phyloP scores from a whole-genome alignment of 306 rosid species.

The Vigna unguiculata region DNA sequence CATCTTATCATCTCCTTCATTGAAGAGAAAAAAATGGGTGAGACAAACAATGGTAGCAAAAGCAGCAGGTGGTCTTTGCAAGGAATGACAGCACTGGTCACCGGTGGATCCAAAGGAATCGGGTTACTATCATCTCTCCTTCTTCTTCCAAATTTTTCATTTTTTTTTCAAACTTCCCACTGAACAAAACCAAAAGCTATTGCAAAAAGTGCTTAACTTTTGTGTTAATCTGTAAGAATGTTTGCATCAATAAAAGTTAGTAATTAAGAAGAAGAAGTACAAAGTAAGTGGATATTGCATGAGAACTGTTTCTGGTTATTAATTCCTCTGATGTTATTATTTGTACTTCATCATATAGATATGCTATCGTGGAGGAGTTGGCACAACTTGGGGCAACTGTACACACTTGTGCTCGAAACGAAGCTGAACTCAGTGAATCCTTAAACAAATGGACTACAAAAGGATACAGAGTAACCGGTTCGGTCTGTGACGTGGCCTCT shows the following conservation, averaged over 20 bases:
- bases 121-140: slow-evolving; percentile 20
- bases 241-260: too few relatives aligned
- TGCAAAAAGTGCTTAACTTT: too few relatives aligned
- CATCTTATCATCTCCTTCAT: too few relatives aligned
- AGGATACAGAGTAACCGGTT: slow-evolving; percentile 46
- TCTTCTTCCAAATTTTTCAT: neutral
- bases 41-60: neutral
- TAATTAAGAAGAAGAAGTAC: too few relatives aligned
- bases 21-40: slow-evolving; percentile 17
- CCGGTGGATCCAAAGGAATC: slow-evolving; percentile 48
- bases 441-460: slow-evolving; percentile 41
- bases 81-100: slow-evolving; percentile 46
- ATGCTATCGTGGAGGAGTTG: slow-evolving; percentile 49
- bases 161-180: too few relatives aligned
- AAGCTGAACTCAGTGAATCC: slow-evolving; percentile 42
- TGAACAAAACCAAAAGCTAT: neutral
- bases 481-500: slow-evolving; percentile 42
- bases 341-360: slow-evolving; percentile 3
- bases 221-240: too few relatives aligned
- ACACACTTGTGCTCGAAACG: slow-evolving; percentile 50
- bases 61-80: slow-evolving; percentile 22
- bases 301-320: neutral
- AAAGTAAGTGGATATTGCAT: too few relatives aligned
- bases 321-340: neutral
- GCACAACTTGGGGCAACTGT: slow-evolving; percentile 40